Conservation (phyloP, 2,329 filamentous ascomycete genomes). For the Cordyceps farinosa region DNA sequence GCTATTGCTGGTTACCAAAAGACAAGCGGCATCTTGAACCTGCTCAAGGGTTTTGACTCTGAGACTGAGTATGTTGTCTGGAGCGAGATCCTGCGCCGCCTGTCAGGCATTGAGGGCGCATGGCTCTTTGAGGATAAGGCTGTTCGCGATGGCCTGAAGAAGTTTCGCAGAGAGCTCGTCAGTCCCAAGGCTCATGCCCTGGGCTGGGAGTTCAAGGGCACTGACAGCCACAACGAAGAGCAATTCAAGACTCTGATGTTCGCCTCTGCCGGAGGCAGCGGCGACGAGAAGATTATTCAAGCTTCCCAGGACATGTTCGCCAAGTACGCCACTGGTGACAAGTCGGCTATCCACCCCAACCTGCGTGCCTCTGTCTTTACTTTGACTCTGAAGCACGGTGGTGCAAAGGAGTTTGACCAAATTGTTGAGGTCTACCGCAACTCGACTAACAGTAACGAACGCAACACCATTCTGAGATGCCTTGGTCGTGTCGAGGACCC, state of each 20-base stretch:
- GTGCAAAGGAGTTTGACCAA: conserved; percentile 64
- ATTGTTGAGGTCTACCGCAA: conserved; percentile 72
- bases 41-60: conserved; percentile 78
- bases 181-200: conserved; percentile 78
- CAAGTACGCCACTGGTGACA: conserved; percentile 77
- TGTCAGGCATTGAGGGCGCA: conserved; percentile 73
- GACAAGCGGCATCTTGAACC: conserved; percentile 81
- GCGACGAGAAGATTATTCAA: conserved; percentile 72
- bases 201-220: conserved; percentile 82
- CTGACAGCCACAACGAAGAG: conserved; percentile 84
- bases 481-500: conserved; percentile 76
- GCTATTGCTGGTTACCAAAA: conserved; percentile 89
- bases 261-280: conserved; percentile 73
- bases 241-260: conserved; percentile 95
- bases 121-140: conserved; percentile 77
- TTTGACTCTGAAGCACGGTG: conserved; percentile 79
- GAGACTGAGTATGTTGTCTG: conserved; percentile 92
- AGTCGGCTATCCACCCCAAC: conserved; percentile 83
- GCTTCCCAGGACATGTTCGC: conserved; percentile 88
- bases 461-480: conserved; percentile 82
- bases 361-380: conserved; percentile 82
- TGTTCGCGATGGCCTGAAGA: conserved; percentile 70
- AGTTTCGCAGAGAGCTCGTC: conserved; percentile 76
- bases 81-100: conserved; percentile 81
- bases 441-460: conserved; percentile 69